Evolutionary conservation across 192 early-diverging fungal genomes (phyloP).

Genomic region (Ambispora gerdemannii): DNA sequence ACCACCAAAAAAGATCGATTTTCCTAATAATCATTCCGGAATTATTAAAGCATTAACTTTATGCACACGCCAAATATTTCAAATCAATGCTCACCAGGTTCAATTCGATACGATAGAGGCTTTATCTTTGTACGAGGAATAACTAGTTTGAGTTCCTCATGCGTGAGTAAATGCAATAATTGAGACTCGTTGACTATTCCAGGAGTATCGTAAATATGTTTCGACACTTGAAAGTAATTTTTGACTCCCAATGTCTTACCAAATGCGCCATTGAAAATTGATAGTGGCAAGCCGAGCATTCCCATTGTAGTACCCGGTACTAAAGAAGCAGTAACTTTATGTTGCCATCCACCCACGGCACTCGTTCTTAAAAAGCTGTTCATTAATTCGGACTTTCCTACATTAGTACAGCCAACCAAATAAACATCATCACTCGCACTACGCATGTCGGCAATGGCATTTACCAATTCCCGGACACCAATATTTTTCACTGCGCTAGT

Average conservation of each 20-base stretch:
- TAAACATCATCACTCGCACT: constrained; percentile 54
- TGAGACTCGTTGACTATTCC: constrained; percentile 60
- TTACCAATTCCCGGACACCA: constrained; percentile 48
- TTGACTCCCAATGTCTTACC: constrained; percentile 30
- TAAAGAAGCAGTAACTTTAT: constrained; percentile 57
- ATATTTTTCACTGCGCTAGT: constrained; percentile 62
- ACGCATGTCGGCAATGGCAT: constrained; percentile 42
- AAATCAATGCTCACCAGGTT: constrained; percentile 43
- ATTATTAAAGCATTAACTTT: too few species aligned
- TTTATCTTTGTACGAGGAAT: constrained; percentile 43
- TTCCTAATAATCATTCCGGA: too few species aligned
- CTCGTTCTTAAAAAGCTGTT: constrained; percentile 60
- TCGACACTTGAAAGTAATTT: constrained; percentile 36
- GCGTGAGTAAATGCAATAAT: constrained; percentile 44
- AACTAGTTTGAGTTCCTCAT: constrained; percentile 50
- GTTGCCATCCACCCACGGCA: constrained; percentile 38
- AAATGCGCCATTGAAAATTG: constrained; percentile 48
- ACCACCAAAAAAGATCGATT: constrained; percentile 56
- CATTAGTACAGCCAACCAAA: constrained; percentile 71
- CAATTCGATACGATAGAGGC: constrained; percentile 55
- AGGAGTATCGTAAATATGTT: constrained; percentile 59
- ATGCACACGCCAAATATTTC: too few species aligned
- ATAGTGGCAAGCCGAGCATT: constrained; percentile 54
- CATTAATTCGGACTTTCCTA: constrained; percentile 73
- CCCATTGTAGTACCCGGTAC: constrained; percentile 77